Evolutionary conservation across 345 rosid species (phyloP), one percentile per base, ranked within the genome.

Genomic region (Acer campestre): DNA sequence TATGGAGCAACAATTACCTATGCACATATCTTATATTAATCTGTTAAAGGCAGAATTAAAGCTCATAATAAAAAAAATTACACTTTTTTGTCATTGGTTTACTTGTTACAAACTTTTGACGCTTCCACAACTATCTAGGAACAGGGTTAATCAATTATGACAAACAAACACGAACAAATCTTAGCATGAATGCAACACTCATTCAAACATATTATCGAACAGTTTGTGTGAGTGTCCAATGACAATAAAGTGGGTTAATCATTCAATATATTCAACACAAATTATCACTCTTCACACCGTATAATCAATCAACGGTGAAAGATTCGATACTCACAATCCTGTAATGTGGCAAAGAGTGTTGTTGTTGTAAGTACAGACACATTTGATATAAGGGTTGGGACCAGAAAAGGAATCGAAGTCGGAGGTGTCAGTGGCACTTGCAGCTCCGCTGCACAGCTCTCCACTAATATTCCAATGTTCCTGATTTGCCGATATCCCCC

Each of bases 321-420:
- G n/a, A 51, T 51, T 51, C 22, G 2, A 16, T n/a, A 63, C 84
- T 46, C 79, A 86, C 89, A 84, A 73, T 51, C 49, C 29, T 4
- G 85, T 84, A 59, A 89, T 86, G 75, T 68, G 93, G 80, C 93
- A 89, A 74, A 77, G 46, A 10, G 90, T 68, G 66, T n/a, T 12
- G 38, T 75, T 85, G 75, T 13, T 22, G 61, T 7, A 76, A 58
- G 85, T 46, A 59, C 92, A 89, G 66, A 67, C 80, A 49, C 92
- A 89, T 80, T 73, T 87, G 86, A 89, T 80, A 16, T 78, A 79
- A 18, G 90, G 89, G 38, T 87, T 86, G 85, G 80, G 35, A 31
- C 35, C 68, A 44, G 0, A 0, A 0, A 0, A 0, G 67, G 75
- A 44, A 58, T 79, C 71, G 23, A 82, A 74, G 61, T 27, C 0